These are phyloP conservation scores for Aspergillus haitiensis DNA, from an alignment of 495 filamentous ascomycete species.

Conservation along the genomic window DNA sequence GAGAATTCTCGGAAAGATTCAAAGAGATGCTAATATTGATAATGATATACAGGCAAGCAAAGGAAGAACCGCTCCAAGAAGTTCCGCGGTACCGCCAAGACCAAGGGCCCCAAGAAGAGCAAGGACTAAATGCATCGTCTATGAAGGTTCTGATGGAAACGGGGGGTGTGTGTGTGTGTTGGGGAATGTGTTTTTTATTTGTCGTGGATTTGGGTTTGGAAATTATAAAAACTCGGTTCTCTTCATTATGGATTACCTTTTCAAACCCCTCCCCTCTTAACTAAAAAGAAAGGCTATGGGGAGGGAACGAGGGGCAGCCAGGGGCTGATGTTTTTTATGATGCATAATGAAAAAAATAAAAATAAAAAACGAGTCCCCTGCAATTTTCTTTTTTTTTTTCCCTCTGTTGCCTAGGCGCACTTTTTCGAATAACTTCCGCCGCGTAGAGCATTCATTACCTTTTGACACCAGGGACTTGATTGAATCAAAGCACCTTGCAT, in stretches of 20 bases:
- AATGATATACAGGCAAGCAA: conserved; percentile 80
- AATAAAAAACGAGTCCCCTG: not conserved
- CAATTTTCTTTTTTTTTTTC: not conserved
- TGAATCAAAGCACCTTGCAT: not conserved
- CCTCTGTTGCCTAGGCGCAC: not conserved
- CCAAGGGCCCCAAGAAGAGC: conserved; percentile 81
- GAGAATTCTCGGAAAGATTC: not conserved
- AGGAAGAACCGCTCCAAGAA: conserved; percentile 99
- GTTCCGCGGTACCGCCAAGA: conserved; percentile 88
- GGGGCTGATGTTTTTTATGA: conserved; percentile 9
- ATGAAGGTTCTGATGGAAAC: conserved; percentile 20
- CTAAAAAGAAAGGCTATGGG: not conserved
- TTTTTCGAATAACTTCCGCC: too few relatives aligned
- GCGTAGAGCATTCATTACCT: not conserved
- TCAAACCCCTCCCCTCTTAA: not conserved
- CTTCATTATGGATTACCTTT: not conserved
- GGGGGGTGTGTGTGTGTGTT: conserved; percentile 15
- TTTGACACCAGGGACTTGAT: not conserved
- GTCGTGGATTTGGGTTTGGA: conserved; percentile 3
- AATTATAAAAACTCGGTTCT: not conserved
- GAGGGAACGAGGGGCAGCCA: not conserved
- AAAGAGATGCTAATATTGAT: conserved; percentile 13
- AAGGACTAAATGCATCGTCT: conserved; percentile 45
- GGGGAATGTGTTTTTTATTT: conserved; percentile 1
- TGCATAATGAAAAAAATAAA: conserved; percentile 4